Conservation (phyloP, 2,329 filamentous ascomycete species). For the Trichoderma sp. region DNA sequence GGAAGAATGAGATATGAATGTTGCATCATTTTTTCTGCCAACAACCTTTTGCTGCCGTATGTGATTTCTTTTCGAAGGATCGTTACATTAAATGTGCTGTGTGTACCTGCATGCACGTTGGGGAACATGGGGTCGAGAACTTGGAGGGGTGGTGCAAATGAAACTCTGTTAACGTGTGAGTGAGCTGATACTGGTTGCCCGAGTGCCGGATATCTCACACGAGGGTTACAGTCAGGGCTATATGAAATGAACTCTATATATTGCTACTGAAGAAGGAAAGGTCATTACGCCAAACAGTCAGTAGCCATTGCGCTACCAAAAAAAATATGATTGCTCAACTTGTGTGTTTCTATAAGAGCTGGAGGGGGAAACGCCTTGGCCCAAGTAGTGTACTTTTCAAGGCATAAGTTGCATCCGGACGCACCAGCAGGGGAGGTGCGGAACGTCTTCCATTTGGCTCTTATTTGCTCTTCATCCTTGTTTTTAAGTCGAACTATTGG, state of each 20-base stretch:
- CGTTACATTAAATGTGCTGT: background rate
- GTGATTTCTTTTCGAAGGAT: slow-evolving; percentile 9
- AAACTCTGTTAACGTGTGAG: background rate
- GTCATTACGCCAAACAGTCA: background rate
- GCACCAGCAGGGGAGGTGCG: background rate
- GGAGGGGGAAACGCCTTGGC: background rate
- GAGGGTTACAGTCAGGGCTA: background rate
- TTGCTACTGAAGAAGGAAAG: background rate
- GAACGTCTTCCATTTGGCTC: background rate
- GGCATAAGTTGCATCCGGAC: background rate
- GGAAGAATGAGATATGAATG: background rate
- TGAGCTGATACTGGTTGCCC: background rate
- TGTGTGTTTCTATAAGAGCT: background rate
- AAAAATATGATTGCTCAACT: background rate
- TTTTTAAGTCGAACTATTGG: background rate
- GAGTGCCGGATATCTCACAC: background rate
- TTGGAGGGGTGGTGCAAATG: background rate
- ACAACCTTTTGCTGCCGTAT: background rate
- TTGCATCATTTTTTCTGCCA: slow-evolving; percentile 1
- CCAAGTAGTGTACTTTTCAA: background rate
- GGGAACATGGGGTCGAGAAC: background rate
- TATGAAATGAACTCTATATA: background rate
- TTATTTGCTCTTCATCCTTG: background rate
- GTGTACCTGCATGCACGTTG: slow-evolving; percentile 15
- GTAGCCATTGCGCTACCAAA: background rate